A percentile compares a stretch with the other conserved stretches of the same genome.
Conservation (phyloP, 2,329 filamentous ascomycete species). For the Aspergillus transmontanensis region DNA sequence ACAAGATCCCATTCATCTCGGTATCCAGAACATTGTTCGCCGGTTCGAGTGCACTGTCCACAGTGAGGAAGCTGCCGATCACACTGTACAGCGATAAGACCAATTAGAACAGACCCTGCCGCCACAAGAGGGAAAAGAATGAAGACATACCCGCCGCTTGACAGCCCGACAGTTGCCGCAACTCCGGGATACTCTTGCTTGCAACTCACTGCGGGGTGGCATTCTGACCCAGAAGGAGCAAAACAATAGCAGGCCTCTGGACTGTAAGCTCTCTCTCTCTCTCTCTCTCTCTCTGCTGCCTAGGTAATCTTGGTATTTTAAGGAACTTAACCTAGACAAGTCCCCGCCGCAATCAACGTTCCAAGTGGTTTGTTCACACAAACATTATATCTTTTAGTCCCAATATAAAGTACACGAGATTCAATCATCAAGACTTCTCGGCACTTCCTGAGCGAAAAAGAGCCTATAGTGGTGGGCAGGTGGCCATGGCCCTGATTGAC, state of each 20-base stretch:
- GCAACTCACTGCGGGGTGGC: not conserved
- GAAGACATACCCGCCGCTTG: constrained; percentile 23
- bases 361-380: not conserved
- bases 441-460: not conserved
- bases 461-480: not conserved
- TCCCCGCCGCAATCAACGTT: not conserved
- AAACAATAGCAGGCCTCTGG: not conserved
- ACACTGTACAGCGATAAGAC: constrained; percentile 19
- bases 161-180: constrained; percentile 25
- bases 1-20: constrained; percentile 36
- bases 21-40: constrained; percentile 31
- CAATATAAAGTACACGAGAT: not conserved
- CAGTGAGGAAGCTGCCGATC: constrained; percentile 25
- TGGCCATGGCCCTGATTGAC: not conserved
- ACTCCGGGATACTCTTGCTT: constrained; percentile 19
- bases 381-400: not conserved
- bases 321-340: not conserved
- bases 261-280: not conserved
- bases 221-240: not conserved
- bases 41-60: constrained; percentile 29
- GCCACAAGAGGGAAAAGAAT: not conserved
- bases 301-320: not conserved
- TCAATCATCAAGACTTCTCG: not conserved
- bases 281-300: not conserved
- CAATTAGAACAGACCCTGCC: not conserved